Evolutionary conservation across 2,329 filamentous ascomycete genomes (phyloP), one percentile per base, ranked within the genome.

Genomic region (Rhynchosporium secalis): DNA sequence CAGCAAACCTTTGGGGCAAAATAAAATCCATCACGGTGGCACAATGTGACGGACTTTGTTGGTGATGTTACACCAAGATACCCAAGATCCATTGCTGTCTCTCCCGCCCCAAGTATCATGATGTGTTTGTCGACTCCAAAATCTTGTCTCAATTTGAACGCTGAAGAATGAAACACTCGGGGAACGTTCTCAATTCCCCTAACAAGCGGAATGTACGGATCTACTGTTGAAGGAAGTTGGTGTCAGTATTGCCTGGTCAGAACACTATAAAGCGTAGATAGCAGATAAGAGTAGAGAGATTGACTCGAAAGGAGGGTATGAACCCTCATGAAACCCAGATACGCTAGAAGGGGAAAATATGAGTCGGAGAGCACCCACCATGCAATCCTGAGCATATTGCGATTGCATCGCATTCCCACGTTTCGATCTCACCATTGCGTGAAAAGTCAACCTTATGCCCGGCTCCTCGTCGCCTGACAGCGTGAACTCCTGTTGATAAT

Each of bases 11-110:
- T 80, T 3, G 78, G 78, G 3, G 76, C 78, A 38, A 75, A 76
- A 43, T 78, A 76, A 65, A 80, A 81, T 2, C 79, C 79, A 63
- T 79, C 75, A 7, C 78, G 74, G 61, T 80, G 78, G 29, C 77
- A 79, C 13, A 81, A 61, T 0, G 78, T 76, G 4, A 80, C 78
- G 6, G 75, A 75, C 5, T 73, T 75, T 0, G 78, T 78, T 0
- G 73, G 70, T 0, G 78, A 75, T 1, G 78, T 81, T 2, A 81
- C 72, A 0, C 78, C 79, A 15, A 81, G 74, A 47, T 79, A 74
- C 0, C 76, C 73, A 38, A 81, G 67, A 51, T 81, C 79, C 72
- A 80, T 78, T 3, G 73, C 78, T 0, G 79, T 81, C 64, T 81
- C 79, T 1, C 79, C 78, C 4, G 72, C 75, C 0, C 79, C 79